phyloP scores from a whole-genome alignment of 139 green algal species.

The Desmodesmus armatus region DNA sequence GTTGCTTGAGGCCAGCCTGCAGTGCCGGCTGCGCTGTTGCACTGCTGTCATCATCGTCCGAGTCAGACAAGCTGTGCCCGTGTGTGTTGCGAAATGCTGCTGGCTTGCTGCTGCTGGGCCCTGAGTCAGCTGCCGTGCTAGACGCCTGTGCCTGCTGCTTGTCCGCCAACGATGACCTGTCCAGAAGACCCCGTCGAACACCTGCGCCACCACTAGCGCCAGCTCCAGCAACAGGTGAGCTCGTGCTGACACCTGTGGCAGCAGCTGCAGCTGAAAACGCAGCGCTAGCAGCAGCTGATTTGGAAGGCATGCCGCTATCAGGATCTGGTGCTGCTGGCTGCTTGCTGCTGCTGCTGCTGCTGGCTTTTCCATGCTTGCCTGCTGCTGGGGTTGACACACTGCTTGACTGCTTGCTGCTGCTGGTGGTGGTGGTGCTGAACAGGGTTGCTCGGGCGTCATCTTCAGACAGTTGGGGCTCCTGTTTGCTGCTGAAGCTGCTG shows the following conservation, averaged over 20 bases:
- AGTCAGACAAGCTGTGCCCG: background rate
- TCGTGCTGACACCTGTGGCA: background rate
- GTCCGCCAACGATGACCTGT: background rate
- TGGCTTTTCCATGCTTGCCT: too few species aligned
- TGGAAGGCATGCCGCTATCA: background rate
- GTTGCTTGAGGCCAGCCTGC: background rate
- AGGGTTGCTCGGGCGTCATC: slow-evolving; percentile 36
- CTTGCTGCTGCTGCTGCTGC: background rate
- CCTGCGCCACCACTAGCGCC: background rate
- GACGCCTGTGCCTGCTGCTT: background rate
- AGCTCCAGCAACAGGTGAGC: background rate
- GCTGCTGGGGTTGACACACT: too few species aligned
- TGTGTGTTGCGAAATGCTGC: background rate
- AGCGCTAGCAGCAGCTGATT: background rate
- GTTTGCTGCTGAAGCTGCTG: slow-evolving; percentile 15
- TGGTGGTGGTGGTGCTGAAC: background rate
- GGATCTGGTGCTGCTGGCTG: background rate
- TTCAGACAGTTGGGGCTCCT: background rate
- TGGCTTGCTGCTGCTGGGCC: background rate
- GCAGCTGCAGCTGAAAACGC: background rate
- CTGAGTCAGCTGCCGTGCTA: background rate
- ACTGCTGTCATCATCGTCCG: background rate
- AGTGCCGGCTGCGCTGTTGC: background rate
- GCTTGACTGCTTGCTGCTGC: slow-evolving; percentile 1
- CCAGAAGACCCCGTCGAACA: slow-evolving; percentile 14